Conservation (phyloP, 225 moss, liverwort and hornwort genomes). For the Sphagnum contortum region DNA sequence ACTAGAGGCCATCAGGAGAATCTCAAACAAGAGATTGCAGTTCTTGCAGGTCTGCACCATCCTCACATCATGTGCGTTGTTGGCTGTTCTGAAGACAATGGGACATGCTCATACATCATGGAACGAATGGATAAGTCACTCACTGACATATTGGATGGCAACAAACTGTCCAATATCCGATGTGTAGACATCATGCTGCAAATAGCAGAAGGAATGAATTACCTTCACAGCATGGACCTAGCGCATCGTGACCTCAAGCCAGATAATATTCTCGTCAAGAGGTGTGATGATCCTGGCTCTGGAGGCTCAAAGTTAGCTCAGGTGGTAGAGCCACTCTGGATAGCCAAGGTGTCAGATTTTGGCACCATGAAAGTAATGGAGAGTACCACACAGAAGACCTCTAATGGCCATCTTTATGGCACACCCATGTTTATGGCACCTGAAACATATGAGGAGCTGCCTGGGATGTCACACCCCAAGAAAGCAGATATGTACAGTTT, state of each 20-base stretch:
- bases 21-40: constrained; percentile 1
- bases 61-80: constrained; percentile 14
- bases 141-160: background rate
- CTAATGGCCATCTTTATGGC: constrained; percentile 4
- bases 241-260: constrained; percentile 19
- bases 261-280: constrained; percentile 1
- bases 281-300: background rate
- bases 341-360: constrained; percentile 11
- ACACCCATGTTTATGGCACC: constrained; percentile 7
- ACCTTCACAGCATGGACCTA: constrained; percentile 7
- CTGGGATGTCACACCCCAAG: background rate
- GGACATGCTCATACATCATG: constrained; percentile 4
- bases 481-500: constrained; percentile 15
- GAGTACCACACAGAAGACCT: background rate
- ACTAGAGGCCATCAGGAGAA: background rate
- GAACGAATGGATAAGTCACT: constrained; percentile 16
- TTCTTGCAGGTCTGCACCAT: constrained; percentile 10
- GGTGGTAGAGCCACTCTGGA: background rate
- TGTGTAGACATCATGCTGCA: constrained; percentile 18
- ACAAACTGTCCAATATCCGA: constrained; percentile 1
- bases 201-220: constrained; percentile 8
- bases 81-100: constrained; percentile 3
- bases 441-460: background rate
- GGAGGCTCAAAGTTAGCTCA: no score
- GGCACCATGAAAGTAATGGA: constrained; percentile 7